These are phyloP conservation scores for Magnusiomyces ingens DNA, from an alignment of 1,139 yeast species.

Conservation along the genomic window DNA sequence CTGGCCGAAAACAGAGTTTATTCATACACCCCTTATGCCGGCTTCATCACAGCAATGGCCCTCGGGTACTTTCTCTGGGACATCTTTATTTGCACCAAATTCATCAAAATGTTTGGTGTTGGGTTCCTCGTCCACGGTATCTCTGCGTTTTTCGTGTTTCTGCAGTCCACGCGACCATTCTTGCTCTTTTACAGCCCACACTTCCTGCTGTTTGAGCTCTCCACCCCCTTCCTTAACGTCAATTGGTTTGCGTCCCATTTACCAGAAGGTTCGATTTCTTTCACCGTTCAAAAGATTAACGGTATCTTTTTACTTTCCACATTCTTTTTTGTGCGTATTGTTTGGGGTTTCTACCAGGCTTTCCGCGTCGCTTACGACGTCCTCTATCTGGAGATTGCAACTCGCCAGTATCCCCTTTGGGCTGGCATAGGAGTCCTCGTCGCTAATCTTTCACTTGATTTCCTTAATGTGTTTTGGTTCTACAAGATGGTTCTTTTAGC, in stretches of 20 bases:
- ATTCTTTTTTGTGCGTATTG: conserved; percentile 71
- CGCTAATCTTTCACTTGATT: conserved; percentile 60
- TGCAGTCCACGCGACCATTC: conserved; percentile 61
- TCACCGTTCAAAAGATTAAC: conserved; percentile 51
- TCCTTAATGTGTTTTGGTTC: conserved; percentile 59
- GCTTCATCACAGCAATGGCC: conserved; percentile 64
- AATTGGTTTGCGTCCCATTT: conserved; percentile 85
- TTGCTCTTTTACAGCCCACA: conserved; percentile 77
- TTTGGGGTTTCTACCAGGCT: conserved; percentile 85
- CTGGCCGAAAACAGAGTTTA: conserved; percentile 45
- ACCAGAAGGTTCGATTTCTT: conserved; percentile 49
- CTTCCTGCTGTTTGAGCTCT: conserved; percentile 78
- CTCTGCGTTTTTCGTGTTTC: conserved; percentile 71
- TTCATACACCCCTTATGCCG: conserved; percentile 67
- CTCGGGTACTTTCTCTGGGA: conserved; percentile 95
- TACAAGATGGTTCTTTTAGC: conserved; percentile 56
- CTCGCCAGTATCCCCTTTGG: conserved; percentile 37
- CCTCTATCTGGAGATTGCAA: conserved; percentile 14
- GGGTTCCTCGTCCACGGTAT: conserved; percentile 84
- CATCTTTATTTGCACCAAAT: conserved; percentile 52
- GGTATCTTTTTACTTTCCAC: conserved; percentile 61
- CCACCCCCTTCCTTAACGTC: conserved; percentile 87
- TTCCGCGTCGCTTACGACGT: conserved; percentile 36
- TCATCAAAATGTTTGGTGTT: conserved; percentile 62
- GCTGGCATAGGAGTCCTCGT: conserved; percentile 46